phyloP scores from a whole-genome alignment of 2,329 filamentous ascomycete species.

The Diaporthe citriasiana region DNA sequence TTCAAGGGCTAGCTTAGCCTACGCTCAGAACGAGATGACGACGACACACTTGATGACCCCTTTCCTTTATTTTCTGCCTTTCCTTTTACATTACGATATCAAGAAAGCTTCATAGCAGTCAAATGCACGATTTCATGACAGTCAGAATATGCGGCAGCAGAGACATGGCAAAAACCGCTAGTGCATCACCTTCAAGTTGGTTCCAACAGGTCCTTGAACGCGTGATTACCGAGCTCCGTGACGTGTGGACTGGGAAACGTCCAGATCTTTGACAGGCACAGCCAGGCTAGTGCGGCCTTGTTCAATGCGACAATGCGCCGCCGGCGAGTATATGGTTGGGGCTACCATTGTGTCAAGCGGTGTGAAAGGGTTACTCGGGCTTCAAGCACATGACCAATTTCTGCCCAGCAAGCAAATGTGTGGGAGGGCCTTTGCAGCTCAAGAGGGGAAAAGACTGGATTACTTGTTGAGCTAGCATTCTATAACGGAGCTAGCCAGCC shows the following conservation, averaged over 20 bases:
- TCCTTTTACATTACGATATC: constrained; percentile 10
- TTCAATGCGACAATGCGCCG: constrained; percentile 7
- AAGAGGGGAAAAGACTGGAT: not conserved
- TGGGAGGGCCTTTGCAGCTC: not conserved
- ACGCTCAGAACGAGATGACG: constrained; percentile 26
- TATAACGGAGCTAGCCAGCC: not conserved
- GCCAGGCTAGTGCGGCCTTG: not conserved
- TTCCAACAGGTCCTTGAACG: not conserved
- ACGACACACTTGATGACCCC: constrained; percentile 30
- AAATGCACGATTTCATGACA: constrained; percentile 28
- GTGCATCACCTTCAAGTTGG: not conserved
- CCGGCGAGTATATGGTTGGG: constrained; percentile 6
- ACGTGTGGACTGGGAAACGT: not conserved
- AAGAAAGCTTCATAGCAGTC: constrained; percentile 29
- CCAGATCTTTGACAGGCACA: constrained; percentile 6
- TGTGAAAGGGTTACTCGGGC: not conserved
- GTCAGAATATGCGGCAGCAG: not conserved
- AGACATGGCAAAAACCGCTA: not conserved
- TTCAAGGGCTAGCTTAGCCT: constrained; percentile 16
- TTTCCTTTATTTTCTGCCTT: not conserved
- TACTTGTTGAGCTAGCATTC: not conserved
- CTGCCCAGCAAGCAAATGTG: not conserved
- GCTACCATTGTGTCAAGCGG: constrained; percentile 4
- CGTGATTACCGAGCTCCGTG: not conserved
- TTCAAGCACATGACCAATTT: not conserved